These are phyloP conservation scores for Pseudocohnilembus persalinus DNA, from an alignment of 169 alveolate genomes.

Conservation along the genomic window DNA sequence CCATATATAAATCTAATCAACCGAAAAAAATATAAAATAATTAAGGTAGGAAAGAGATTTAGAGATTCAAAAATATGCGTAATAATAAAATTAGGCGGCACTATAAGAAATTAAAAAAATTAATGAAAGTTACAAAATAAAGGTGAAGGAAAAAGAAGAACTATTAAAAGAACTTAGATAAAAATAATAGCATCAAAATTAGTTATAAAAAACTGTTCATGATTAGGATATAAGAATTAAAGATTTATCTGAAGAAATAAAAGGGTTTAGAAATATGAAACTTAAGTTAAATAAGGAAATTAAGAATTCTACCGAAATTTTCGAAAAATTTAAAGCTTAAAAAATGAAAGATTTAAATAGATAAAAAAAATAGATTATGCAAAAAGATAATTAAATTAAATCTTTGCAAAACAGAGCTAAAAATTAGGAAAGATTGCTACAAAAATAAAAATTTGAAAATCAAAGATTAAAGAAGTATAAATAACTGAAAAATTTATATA, in stretches of 20 bases:
- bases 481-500: not conserved
- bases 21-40: not conserved
- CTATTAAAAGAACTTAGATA: not conserved
- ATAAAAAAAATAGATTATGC: not conserved
- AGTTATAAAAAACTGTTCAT: slow-evolving; percentile 9
- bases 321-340: slow-evolving; percentile 17
- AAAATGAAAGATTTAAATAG: slow-evolving; percentile 17
- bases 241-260: slow-evolving; percentile 22
- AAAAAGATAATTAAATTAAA: slow-evolving; percentile 37
- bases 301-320: slow-evolving; percentile 21
- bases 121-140: not conserved
- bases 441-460: not conserved
- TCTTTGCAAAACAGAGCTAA: slow-evolving; percentile 17
- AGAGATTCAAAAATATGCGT: not conserved
- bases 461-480: not conserved
- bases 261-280: slow-evolving; percentile 15
- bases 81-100: not conserved
- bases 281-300: slow-evolving; percentile 1
- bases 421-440: slow-evolving; percentile 9
- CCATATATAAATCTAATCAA: not conserved
- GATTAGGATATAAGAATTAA: slow-evolving; percentile 28
- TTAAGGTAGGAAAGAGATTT: not conserved
- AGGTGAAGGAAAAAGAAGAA: not conserved
- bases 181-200: not conserved
- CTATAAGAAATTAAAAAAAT: not conserved